Percentiles rank a stretch among this genome's conserved stretches.
Conservation (phyloP, 1,139 yeast species). For the Taphrina flavorubra region DNA sequence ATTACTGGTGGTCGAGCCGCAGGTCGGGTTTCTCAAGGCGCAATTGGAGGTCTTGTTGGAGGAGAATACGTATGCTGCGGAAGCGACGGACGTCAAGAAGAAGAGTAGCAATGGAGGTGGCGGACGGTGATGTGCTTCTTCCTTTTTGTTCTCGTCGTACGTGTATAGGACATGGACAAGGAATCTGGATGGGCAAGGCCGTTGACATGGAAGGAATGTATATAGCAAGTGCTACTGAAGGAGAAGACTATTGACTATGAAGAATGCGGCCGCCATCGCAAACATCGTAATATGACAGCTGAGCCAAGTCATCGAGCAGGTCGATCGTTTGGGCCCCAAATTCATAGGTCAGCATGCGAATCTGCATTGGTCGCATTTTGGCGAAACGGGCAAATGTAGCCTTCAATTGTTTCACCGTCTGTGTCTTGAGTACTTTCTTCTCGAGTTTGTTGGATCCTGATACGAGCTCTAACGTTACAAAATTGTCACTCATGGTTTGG, state of each 20-base stretch:
- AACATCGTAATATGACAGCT: constrained; percentile 14
- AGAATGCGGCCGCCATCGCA: constrained; percentile 5
- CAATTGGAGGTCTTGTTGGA: constrained; percentile 33
- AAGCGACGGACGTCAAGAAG: constrained; percentile 13
- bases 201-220: too few relatives aligned
- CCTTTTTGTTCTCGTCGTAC: too few relatives aligned
- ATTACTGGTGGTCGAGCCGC: constrained; percentile 34
- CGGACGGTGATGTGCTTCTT: too few relatives aligned
- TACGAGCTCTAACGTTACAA: constrained; percentile 16
- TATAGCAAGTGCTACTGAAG: too few relatives aligned
- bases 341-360: not conserved
- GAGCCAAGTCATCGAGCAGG: constrained; percentile 18
- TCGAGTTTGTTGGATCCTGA: not conserved
- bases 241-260: not conserved
- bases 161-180: too few relatives aligned
- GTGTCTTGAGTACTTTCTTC: constrained; percentile 25
- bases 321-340: not conserved
- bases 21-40: constrained; percentile 17
- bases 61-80: constrained; percentile 39
- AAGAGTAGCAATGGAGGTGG: not conserved
- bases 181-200: too few relatives aligned
- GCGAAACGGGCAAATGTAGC: constrained; percentile 17
- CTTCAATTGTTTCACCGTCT: constrained; percentile 28
- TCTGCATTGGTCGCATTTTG: not conserved
- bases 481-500: constrained; percentile 8